Evolutionary conservation across 257 asterid genomes (phyloP).

Genomic region (Lycium ferocissimum): DNA sequence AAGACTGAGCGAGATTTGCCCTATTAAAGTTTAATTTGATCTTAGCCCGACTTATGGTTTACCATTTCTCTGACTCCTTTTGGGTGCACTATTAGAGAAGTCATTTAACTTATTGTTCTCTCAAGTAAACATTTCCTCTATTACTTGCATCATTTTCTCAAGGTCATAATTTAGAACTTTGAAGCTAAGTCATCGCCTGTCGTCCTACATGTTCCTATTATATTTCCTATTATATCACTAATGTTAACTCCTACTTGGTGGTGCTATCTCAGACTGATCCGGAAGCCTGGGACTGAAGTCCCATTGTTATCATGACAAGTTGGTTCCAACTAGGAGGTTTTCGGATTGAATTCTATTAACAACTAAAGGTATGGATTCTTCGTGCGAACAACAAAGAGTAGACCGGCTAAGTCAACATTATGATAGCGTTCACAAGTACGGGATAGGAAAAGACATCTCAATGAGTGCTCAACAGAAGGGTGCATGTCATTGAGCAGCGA

Average conservation of each 20-base stretch:
- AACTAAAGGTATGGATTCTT: neutral
- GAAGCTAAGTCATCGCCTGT: neutral
- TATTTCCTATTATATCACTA: neutral
- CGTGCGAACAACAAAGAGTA: neutral
- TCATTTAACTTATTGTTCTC: neutral
- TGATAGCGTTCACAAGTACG: neutral
- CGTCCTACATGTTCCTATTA: neutral
- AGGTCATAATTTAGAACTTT: neutral
- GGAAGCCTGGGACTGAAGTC: conserved; percentile 8
- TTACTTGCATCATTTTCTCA: neutral
- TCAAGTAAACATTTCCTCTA: neutral
- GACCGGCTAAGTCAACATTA: neutral
- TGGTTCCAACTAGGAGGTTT: neutral
- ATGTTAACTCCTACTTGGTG: neutral
- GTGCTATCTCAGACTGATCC: conserved; percentile 4
- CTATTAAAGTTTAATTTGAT: neutral
- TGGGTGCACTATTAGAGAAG: neutral
- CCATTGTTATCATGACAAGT: neutral
- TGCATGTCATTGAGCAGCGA: neutral
- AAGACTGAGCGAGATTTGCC: neutral
- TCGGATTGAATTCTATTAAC: neutral
- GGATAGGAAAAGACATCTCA: neutral
- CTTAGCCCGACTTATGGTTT: neutral
- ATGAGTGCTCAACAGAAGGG: conserved; percentile 13
- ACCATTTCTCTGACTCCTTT: neutral